Evolutionary conservation across 768 basidiomycete genomes (phyloP), one percentile per base, ranked within the genome.

Genomic region (Fibroporia radiculosa): DNA sequence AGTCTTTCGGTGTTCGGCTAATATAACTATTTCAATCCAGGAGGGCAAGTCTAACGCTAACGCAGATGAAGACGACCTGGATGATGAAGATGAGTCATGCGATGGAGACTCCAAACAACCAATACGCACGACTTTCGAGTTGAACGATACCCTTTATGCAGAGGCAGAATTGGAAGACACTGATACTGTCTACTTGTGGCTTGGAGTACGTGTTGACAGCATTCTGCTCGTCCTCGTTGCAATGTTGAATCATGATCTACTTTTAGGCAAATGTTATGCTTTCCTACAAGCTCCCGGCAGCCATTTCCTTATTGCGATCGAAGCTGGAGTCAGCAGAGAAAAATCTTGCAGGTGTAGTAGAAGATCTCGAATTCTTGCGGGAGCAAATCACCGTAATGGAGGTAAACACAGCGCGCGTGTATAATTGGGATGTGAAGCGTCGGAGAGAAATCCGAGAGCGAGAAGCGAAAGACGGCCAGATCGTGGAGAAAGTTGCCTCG

Each of bases 331-430:
- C 74, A 0, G 93, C 93, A 0, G 75, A 88, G 57, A 66, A 65
- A 11, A 77, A 71, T 45, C 65, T 95, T 40, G 57, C 69, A 22
- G 80, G 82, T 58, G 80, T 84, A 0, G 69, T 83, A 33, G 90
- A 93, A 56, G 96, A 98, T 61, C 70, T 96, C 18, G 92, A 93
- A 59, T 99, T 89, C 61, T 65, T 98, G 48, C 72, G 91, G 41
- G 96, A 98, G 59, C 96, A 99, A 62, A 72, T 93, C 42, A 98
- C 96, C 4, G 78, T 96, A 8, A 96, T 97, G 88, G 93, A 99
- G 59, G 78, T 80, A 31, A 98, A 98, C 59, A 93, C 89, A 11
- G 95, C 95, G 4, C 73, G 95, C 28, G 84, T 95, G 42, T 97
- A 95, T 61, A 99, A 98, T 59, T 93, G 87, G 85, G 92, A 95